phyloP scores from a whole-genome alignment of 306 rosid species.

The Sophora flavescens region DNA sequence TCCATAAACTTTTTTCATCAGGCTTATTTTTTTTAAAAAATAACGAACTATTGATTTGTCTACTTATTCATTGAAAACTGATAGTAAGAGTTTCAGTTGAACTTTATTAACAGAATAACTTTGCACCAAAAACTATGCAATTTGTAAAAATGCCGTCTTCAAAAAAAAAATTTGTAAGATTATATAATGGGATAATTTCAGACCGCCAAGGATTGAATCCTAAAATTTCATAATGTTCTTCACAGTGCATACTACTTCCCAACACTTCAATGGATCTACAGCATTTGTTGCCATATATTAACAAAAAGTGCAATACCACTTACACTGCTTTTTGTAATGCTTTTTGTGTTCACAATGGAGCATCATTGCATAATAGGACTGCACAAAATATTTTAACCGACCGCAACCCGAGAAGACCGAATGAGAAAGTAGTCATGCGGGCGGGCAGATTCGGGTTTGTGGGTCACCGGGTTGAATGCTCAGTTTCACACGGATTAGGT shows the following conservation, averaged over 20 bases:
- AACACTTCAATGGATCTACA: neutral
- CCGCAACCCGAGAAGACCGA: no score
- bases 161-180: neutral
- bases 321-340: neutral
- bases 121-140: neutral
- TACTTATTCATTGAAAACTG: slow-evolving; percentile 12
- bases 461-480: no score
- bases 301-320: neutral
- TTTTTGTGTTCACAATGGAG: neutral
- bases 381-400: no score
- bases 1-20: neutral
- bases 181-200: neutral
- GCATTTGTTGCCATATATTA: neutral
- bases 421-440: no score
- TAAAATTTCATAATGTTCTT: neutral
- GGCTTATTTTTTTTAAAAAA: neutral
- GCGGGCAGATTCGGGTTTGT: no score
- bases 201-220: slow-evolving; percentile 7
- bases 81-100: neutral
- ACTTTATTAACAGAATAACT: slow-evolving; percentile 17
- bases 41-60: neutral
- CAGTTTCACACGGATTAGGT: no score
- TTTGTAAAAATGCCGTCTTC: no score
- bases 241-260: neutral
- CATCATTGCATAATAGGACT: neutral